A percentile compares a stretch with the other conserved stretches of the same genome.
Conservation (phyloP, 306 rosid species). For the Fagus sylvatica region DNA sequence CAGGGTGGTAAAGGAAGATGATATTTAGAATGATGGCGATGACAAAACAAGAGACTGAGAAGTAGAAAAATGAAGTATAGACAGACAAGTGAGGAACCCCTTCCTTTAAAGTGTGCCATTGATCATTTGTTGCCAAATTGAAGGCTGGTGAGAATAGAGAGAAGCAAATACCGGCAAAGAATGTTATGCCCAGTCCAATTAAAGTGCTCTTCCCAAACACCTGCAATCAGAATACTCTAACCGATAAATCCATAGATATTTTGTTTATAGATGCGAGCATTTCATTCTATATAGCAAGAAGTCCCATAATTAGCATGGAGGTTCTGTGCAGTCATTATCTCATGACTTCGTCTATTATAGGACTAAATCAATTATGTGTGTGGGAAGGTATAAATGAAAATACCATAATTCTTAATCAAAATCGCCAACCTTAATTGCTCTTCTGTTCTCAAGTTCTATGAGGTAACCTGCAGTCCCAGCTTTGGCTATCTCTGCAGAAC, state of each 20-base stretch:
- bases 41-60: slow-evolving; percentile 73
- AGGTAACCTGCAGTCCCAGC: slow-evolving; percentile 84
- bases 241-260: background rate
- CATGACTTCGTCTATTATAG: background rate
- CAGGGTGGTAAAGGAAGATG: slow-evolving; percentile 72
- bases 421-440: slow-evolving; percentile 73
- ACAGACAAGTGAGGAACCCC: slow-evolving; percentile 85
- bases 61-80: slow-evolving; percentile 84
- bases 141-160: slow-evolving; percentile 92
- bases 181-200: slow-evolving; percentile 65
- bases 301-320: background rate
- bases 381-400: background rate
- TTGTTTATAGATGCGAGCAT: background rate
- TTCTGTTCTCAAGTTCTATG: slow-evolving; percentile 65
- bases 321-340: slow-evolving; percentile 4
- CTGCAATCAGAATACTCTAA: slow-evolving; percentile 33
- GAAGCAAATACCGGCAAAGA: slow-evolving; percentile 82
- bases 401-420: background rate
- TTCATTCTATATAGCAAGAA: background rate
- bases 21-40: slow-evolving; percentile 67
- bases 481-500: slow-evolving; percentile 40
- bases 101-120: slow-evolving; percentile 66
- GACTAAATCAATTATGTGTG: background rate
- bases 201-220: slow-evolving; percentile 73
- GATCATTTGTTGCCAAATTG: slow-evolving; percentile 93